A percentile compares a stretch with the other conserved stretches of the same genome.
These are phyloP conservation scores for Neckera pumila DNA, from an alignment of 225 moss, liverwort and hornwort species.

Conservation along the genomic window DNA sequence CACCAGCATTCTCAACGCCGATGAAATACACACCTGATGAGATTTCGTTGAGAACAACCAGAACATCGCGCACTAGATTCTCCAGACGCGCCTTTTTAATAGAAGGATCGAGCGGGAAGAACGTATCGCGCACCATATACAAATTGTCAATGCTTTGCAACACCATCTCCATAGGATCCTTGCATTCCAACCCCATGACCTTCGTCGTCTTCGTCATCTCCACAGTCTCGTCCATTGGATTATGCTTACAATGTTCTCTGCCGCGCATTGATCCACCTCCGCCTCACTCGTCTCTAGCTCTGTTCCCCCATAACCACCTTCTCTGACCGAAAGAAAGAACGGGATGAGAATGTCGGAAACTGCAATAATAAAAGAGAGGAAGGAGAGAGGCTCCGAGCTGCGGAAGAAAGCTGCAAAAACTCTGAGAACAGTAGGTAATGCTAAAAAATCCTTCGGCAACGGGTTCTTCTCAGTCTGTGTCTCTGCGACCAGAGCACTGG, in stretches of 20 bases:
- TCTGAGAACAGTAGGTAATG: not conserved
- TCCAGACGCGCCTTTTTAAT: conserved; percentile 47
- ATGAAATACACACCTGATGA: conserved; percentile 17
- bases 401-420: not conserved
- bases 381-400: not conserved
- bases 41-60: conserved; percentile 25
- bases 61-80: conserved; percentile 17
- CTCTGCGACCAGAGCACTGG: not conserved
- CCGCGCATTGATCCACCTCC: not conserved
- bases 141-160: conserved; percentile 24
- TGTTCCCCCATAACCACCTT: conserved; percentile 2
- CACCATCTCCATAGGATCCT: conserved; percentile 21
- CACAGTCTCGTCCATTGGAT: not conserved
- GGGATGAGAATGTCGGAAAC: not conserved
- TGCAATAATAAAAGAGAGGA: not conserved
- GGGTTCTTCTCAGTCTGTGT: not conserved
- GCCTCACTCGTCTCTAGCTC: not conserved
- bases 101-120: conserved; percentile 49
- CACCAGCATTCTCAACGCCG: not conserved
- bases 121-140: conserved; percentile 43
- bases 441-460: not conserved
- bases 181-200: conserved; percentile 10
- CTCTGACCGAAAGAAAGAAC: not conserved
- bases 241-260: not conserved
- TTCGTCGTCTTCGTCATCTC: not conserved